phyloP scores from a whole-genome alignment of 2,329 filamentous ascomycete genomes.

The Tolypocladium nubicola region DNA sequence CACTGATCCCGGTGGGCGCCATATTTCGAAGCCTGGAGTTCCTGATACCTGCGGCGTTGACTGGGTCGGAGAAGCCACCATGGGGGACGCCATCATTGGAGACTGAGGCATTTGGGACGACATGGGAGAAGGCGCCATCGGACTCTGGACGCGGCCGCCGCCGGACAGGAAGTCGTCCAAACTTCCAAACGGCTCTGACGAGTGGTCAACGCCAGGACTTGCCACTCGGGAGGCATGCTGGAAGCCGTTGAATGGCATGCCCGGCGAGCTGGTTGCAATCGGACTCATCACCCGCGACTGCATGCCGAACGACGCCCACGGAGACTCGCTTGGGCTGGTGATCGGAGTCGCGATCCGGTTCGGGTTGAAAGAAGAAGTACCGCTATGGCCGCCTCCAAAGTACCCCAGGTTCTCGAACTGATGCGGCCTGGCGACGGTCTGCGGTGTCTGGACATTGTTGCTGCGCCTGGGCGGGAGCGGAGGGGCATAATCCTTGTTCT shows the following conservation, averaged over 20 bases:
- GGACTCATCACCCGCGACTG: constrained; percentile 21
- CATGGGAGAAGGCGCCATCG: constrained; percentile 14
- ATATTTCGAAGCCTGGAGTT: constrained; percentile 26
- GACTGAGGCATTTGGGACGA: constrained; percentile 6
- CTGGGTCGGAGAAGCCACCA: constrained; percentile 8
- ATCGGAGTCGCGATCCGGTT: constrained; percentile 21
- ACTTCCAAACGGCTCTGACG: constrained; percentile 19
- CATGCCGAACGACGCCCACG: constrained; percentile 19
- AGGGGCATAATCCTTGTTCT: constrained; percentile 24
- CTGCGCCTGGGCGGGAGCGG: constrained; percentile 24
- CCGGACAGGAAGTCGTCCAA: constrained; percentile 21
- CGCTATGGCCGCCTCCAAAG: constrained; percentile 1
- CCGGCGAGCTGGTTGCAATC: constrained; percentile 16
- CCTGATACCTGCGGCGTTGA: constrained; percentile 14
- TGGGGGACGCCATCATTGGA: constrained; percentile 12
- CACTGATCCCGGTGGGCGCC: constrained; percentile 22
- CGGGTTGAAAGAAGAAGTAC: constrained; percentile 7
- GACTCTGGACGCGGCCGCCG: constrained; percentile 14
- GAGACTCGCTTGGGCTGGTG: constrained; percentile 18
- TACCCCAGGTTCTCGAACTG: constrained; percentile 4
- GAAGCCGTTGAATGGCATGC: constrained; percentile 20
- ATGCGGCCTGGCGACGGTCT: constrained; percentile 8
- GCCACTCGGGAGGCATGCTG: constrained; percentile 17
- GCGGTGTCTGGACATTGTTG: constrained; percentile 14
- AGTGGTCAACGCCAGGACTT: constrained; percentile 15